phyloP scores from a whole-genome alignment of 768 basidiomycete species.

The Coprinopsis strossmayeri region DNA sequence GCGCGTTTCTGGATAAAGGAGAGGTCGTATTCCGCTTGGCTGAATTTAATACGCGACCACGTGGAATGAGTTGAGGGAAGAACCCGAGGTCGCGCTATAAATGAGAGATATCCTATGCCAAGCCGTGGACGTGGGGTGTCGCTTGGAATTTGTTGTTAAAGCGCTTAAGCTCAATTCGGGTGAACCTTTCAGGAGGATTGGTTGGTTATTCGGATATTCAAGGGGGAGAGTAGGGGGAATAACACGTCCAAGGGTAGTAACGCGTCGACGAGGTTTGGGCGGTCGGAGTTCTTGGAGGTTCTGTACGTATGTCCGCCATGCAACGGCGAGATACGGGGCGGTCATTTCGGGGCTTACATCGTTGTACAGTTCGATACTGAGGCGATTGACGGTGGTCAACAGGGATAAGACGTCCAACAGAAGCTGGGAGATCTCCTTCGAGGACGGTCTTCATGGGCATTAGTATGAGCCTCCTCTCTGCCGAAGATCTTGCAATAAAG shows the following conservation, averaged over 20 bases:
- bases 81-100: not conserved
- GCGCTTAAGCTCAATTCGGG: no score
- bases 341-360: not conserved
- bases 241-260: conserved; percentile 3
- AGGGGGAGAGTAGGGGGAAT: conserved; percentile 5
- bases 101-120: not conserved
- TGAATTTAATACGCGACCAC: conserved; percentile 2
- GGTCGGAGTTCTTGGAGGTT: conserved; percentile 9
- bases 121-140: not conserved
- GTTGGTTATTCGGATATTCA: not conserved
- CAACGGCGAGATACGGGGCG: conserved; percentile 7
- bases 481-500: not conserved
- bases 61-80: conserved; percentile 4
- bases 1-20: not conserved
- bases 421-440: not conserved
- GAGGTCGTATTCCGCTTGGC: not conserved
- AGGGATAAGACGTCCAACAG: conserved; percentile 8
- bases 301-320: conserved; percentile 4
- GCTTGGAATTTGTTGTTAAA: conserved; percentile 2
- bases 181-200: not conserved
- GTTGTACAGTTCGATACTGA: conserved; percentile 5
- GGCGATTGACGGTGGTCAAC: conserved; percentile 6
- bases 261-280: not conserved
- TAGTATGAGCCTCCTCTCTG: not conserved
- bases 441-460: not conserved